Evolutionary conservation across 768 basidiomycete genomes (phyloP), one percentile per base, ranked within the genome.

Genomic region (Rhodosporidiobolus odoratus): DNA sequence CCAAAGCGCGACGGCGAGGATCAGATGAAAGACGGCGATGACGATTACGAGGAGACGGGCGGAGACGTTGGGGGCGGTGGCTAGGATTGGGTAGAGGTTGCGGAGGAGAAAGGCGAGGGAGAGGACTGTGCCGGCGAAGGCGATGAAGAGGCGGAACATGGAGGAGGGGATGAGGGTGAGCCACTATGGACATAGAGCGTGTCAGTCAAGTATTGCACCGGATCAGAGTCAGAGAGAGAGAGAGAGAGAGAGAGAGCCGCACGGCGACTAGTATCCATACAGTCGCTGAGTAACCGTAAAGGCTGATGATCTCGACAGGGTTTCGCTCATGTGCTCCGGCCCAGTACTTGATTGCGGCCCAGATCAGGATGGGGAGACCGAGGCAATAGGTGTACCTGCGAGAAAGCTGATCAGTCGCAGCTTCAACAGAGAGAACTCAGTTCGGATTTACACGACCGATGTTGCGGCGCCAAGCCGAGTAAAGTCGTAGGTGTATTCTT

Each of bases 291-390:
- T 82, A 83, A 25, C 83, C 83, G 76, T 82, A 83, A 4, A 83
- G 57, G 9, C 78, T 77, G 64, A 82, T 62, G 40, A 82, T 78
- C 62, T 97, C 93, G 7, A 90, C 85, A 4, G 95, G 82, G 57
- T 88, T 87, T 89, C 95, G 96, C 76, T 92, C 91, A 2, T 89
- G 88, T 0, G 93, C 88, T 9, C 92, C 92, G 15, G 93, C 76
- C 77, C 76, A 78, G 78, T 93, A 99, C 43, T 90, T 83, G 75
- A 96, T 83, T 4, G 85, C 86, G 0, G 88, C 81, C 95, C 96
- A 99, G 8, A 98, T 82, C 23, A 89, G 76, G 0, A 91, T 80
- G 0, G 96, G 96, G 2, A 94, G 78, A 5, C 84, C 89, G 0
- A 99, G 82, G 3, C 89, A 92, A 78, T 98, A 98, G 32, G 86